Conservation (phyloP, 495 filamentous ascomycete species). For the Daldinia decipiens region DNA sequence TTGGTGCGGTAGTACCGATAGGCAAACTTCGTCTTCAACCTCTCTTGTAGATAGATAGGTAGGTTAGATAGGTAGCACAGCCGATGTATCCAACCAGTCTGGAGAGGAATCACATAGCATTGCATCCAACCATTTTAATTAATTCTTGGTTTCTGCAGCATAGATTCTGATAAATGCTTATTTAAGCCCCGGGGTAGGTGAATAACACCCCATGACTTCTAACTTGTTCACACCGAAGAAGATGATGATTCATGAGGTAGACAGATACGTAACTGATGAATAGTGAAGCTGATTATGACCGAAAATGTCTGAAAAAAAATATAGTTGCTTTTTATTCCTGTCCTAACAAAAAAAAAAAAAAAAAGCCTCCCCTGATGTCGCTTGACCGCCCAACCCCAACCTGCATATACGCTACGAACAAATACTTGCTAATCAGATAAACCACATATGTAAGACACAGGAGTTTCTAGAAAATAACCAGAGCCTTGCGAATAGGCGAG, state of each 20-base stretch:
- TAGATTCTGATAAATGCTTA: background rate
- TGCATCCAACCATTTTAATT: constrained; percentile 1
- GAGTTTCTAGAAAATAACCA: background rate
- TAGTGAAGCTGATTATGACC: constrained; percentile 1
- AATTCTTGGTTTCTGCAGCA: constrained; percentile 5
- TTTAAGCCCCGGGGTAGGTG: constrained; percentile 11
- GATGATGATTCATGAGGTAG: constrained; percentile 6
- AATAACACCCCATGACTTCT: constrained; percentile 7
- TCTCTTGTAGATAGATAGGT: constrained; percentile 26
- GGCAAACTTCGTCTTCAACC: constrained; percentile 29
- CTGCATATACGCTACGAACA: background rate
- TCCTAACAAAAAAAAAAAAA: background rate
- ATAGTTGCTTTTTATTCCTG: constrained; percentile 1
- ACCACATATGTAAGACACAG: background rate
- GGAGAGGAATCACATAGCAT: constrained; percentile 15
- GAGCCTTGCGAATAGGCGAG: background rate
- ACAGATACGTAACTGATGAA: background rate
- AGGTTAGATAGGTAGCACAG: constrained; percentile 32
- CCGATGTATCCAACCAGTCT: constrained; percentile 25
- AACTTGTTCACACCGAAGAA: background rate
- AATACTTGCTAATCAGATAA: background rate
- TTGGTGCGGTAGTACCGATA: constrained; percentile 30
- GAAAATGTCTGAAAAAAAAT: constrained; percentile 9
- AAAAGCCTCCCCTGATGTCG: background rate
- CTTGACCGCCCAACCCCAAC: background rate